Base-by-base conservation (phyloP, 2,329 filamentous ascomycete species). In the Calycina herbarum region DNA sequence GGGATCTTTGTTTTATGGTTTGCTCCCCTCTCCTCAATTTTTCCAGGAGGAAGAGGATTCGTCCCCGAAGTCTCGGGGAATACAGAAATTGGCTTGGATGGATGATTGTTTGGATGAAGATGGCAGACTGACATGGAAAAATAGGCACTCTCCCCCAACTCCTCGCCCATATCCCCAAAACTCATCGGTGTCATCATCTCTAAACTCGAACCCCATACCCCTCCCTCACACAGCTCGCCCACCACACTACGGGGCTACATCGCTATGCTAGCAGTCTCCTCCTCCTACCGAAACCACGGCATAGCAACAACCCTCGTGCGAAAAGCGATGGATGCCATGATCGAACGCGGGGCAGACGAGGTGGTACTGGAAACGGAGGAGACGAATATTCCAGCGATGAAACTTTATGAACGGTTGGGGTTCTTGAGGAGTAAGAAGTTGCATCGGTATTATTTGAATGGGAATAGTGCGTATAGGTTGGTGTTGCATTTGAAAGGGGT, bases 331-430 rank as follows among this genome's bases (percentile, higher is more conserved):
- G 93, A 97, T 72, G 90, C 91, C 69, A 99, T 99, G 95, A 86
- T 88, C 11, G 85, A 86, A 65, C 85, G 90, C 61, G 85, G 91
- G 73, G 95, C 95, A 29, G 94, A 98, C 76, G 95, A 99, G 80
- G 89, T 99, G 67, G 94, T 96, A 1, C 86, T 99, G 33, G 95
- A 99, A 80, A 99, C 95, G 0, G 95, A 99, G 79, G 93, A 96
- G 78, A 92, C 90, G 17, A 99, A 99, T 76, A 86, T 88, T 0
- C 89, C 93, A 0, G 95, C 94, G 24, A 92, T 98, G 82, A 91
- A 93, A 70, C 81, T 99, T 10, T 99, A 99, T 78, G 94, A 99
- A 78, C 85, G 93, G 0, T 82, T 99, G 7, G 95, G 95, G 0
- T 99, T 99, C 75, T 78, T 98, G 27, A 85, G 94, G 61, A 96